phyloP scores from a whole-genome alignment of 2,329 filamentous ascomycete species.

The Aspergillus unguis region DNA sequence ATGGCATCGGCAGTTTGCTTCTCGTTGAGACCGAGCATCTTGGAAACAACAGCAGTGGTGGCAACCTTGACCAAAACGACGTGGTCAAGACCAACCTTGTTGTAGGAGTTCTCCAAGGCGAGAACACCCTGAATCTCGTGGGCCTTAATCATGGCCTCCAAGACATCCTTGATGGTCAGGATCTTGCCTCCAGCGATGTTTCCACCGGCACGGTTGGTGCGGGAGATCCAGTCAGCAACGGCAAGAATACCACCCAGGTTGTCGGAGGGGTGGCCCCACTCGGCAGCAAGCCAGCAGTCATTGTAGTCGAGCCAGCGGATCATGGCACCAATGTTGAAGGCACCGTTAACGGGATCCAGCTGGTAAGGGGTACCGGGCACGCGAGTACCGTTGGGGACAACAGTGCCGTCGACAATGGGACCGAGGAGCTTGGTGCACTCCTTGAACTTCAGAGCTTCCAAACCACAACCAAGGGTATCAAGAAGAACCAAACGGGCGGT shows the following conservation, averaged over 20 bases:
- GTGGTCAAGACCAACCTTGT: constrained; percentile 97
- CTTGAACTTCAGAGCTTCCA: constrained; percentile 92
- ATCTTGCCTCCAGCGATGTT: constrained; percentile 69
- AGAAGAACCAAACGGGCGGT: constrained; percentile 95
- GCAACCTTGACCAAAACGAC: constrained; percentile 98
- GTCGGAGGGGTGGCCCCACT: constrained; percentile 98
- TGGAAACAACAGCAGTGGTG: constrained; percentile 87
- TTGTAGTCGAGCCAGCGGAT: constrained; percentile 99
- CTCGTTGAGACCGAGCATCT: constrained; percentile 88
- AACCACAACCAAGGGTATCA: constrained; percentile 93
- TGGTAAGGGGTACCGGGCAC: constrained; percentile 91
- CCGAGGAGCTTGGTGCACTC: constrained; percentile 95
- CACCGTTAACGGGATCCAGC: constrained; percentile 90
- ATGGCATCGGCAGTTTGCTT: constrained; percentile 92
- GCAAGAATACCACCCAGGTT: constrained; percentile 96
- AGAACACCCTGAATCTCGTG: constrained; percentile 98
- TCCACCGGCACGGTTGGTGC: constrained; percentile 85
- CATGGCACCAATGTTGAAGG: constrained; percentile 99
- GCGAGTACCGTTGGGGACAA: constrained; percentile 86
- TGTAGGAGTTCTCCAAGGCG: constrained; percentile 96
- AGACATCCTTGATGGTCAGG: constrained; percentile 82
- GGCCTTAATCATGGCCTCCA: constrained; percentile 98
- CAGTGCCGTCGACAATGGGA: constrained; percentile 82
- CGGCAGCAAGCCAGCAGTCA: constrained; percentile 97
- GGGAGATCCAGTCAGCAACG: constrained; percentile 94